Conservation (phyloP, 1,284 basidiomycete species). For the Leccinum pachyderme region DNA sequence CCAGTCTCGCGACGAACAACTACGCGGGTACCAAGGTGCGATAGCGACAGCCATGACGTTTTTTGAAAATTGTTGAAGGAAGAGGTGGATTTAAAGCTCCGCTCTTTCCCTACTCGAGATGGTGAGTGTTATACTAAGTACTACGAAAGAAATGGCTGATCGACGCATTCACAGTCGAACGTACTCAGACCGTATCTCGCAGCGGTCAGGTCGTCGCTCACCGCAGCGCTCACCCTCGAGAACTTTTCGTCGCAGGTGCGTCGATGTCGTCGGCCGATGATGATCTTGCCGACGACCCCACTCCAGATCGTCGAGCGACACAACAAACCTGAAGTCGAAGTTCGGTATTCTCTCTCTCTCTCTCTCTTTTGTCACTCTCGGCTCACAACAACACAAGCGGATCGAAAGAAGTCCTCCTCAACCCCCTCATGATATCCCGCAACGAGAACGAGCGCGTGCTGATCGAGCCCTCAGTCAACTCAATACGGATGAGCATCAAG, state of each 20-base stretch:
- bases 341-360: constrained; percentile 46
- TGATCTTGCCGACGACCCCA: constrained; percentile 6
- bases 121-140: constrained; percentile 37
- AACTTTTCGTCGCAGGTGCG: constrained; percentile 94
- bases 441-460: constrained; percentile 97
- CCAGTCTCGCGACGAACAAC: constrained; percentile 2
- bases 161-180: constrained; percentile 55
- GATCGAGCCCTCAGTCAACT: constrained; percentile 97
- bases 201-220: constrained; percentile 92
- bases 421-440: constrained; percentile 90
- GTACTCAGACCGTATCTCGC: constrained; percentile 92
- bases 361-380: not conserved
- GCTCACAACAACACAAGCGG: constrained; percentile 39
- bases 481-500: constrained; percentile 92
- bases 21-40: constrained; percentile 54
- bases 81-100: constrained; percentile 36
- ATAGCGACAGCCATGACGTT: constrained; percentile 55
- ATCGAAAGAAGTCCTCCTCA: constrained; percentile 92
- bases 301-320: constrained; percentile 91
- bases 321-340: constrained; percentile 95
- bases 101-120: constrained; percentile 37
- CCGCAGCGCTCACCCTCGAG: constrained; percentile 95
- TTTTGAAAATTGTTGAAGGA: not conserved
- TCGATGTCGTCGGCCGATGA: not conserved
- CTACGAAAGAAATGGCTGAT: not conserved